phyloP scores from a whole-genome alignment of 306 rosid genomes.

The Vigna angularis region DNA sequence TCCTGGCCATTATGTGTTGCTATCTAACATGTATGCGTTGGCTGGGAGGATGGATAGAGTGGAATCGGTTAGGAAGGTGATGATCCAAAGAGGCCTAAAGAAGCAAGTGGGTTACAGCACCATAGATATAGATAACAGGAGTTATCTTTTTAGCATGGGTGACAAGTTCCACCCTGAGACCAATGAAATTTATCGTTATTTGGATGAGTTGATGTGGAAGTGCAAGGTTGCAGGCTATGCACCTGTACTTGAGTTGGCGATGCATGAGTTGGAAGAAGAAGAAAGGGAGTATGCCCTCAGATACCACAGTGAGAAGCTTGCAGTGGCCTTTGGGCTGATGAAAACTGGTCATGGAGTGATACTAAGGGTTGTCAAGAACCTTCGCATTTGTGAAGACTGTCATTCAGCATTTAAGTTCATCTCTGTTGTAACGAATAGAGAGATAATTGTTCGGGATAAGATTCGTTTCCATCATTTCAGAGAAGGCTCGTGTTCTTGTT shows the following conservation, averaged over 20 bases:
- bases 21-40: slow-evolving; percentile 82
- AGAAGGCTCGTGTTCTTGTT: slow-evolving; percentile 81
- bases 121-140: slow-evolving; percentile 58
- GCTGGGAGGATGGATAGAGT: slow-evolving; percentile 85
- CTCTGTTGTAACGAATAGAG: slow-evolving; percentile 67
- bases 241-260: slow-evolving; percentile 56
- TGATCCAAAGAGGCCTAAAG: slow-evolving; percentile 69
- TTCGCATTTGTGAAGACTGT: slow-evolving; percentile 92
- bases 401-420: slow-evolving; percentile 82
- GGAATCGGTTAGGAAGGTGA: slow-evolving; percentile 70
- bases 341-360: slow-evolving; percentile 58
- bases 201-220: slow-evolving; percentile 71
- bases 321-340: slow-evolving; percentile 83
- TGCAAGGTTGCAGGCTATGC: slow-evolving; percentile 81
- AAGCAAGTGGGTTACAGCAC: slow-evolving; percentile 89
- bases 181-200: slow-evolving; percentile 56
- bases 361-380: slow-evolving; percentile 85
- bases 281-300: slow-evolving; percentile 94
- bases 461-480: slow-evolving; percentile 86
- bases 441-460: slow-evolving; percentile 79
- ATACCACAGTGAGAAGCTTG: slow-evolving; percentile 95
- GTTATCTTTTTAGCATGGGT: slow-evolving; percentile 77
- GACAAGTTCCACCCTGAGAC: slow-evolving; percentile 74
- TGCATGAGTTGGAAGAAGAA: slow-evolving; percentile 95
- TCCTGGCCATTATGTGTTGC: slow-evolving; percentile 89